Conservation (phyloP, 2,329 filamentous ascomycete genomes). For the Biscogniauxia sp. region DNA sequence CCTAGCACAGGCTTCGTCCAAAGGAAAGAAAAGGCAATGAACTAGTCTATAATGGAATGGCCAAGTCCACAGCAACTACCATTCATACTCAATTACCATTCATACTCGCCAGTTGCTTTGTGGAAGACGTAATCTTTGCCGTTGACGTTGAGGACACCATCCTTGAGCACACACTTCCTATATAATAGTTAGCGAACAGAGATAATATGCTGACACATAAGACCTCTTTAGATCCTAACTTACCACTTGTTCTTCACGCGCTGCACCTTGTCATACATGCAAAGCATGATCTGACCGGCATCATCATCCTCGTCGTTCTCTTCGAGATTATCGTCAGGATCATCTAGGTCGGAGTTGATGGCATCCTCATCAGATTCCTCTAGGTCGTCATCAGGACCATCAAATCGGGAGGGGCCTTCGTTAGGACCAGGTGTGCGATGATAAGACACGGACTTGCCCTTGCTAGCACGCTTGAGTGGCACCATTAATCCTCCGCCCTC, state of each 20-base stretch:
- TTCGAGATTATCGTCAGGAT: conserved; percentile 80
- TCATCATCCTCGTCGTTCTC: conserved; percentile 89
- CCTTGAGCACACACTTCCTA: conserved; percentile 97
- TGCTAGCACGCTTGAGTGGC: conserved; percentile 58
- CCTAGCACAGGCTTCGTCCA: background rate
- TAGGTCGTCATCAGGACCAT: conserved; percentile 60
- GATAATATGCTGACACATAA: background rate
- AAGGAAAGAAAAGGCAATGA: background rate
- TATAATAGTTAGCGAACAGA: conserved; percentile 24
- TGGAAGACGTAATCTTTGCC: conserved; percentile 97
- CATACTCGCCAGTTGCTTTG: conserved; percentile 95
- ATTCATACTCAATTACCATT: conserved; percentile 92
- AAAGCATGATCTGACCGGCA: conserved; percentile 88
- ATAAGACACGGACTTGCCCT: conserved; percentile 33
- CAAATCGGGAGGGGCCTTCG: conserved; percentile 49
- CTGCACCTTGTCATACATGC: conserved; percentile 99
- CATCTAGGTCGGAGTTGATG: conserved; percentile 97
- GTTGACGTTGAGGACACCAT: conserved; percentile 89
- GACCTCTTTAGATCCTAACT: conserved; percentile 24
- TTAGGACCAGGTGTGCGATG: conserved; percentile 18
- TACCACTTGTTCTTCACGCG: conserved; percentile 98
- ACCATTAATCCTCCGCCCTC: conserved; percentile 76
- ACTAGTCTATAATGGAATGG: background rate
- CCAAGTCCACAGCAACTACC: conserved; percentile 53
- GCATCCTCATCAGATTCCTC: conserved; percentile 81